phyloP scores from a whole-genome alignment of 371 early-diverging fungal genomes.

The Syncephalastrum racemosum region DNA sequence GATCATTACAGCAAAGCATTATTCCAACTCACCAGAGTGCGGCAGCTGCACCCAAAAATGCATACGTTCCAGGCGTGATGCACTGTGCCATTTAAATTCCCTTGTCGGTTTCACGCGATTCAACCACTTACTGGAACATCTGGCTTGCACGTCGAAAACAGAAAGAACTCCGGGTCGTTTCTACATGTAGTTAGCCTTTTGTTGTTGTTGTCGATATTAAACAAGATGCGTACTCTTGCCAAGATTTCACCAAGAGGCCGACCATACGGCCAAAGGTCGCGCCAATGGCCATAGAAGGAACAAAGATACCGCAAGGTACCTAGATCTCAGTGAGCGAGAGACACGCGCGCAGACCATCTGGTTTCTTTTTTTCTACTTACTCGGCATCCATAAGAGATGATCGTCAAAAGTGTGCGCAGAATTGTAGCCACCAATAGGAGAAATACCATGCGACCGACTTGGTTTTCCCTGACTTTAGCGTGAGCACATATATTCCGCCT shows the following conservation, averaged over 20 bases:
- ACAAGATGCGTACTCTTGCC: slow-evolving; percentile 38
- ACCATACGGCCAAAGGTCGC: slow-evolving; percentile 91
- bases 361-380: slow-evolving; percentile 28
- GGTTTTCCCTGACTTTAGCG: slow-evolving; percentile 13
- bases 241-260: slow-evolving; percentile 76
- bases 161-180: slow-evolving; percentile 63
- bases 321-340: slow-evolving; percentile 4
- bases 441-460: slow-evolving; percentile 47
- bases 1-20: not conserved
- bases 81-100: slow-evolving; percentile 48
- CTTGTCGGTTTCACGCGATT: not conserved
- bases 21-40: slow-evolving; percentile 65
- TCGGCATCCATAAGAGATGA: slow-evolving; percentile 75
- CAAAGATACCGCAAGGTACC: slow-evolving; percentile 93
- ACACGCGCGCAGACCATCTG: not conserved
- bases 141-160: slow-evolving; percentile 78
- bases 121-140: slow-evolving; percentile 60
- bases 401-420: slow-evolving; percentile 65
- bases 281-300: slow-evolving; percentile 95
- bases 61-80: slow-evolving; percentile 94
- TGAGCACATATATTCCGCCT: not conserved
- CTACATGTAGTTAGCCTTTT: slow-evolving; percentile 17
- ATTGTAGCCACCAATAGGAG: slow-evolving; percentile 65
- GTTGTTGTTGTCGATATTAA: not conserved
- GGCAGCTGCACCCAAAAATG: slow-evolving; percentile 95